phyloP scores from a whole-genome alignment of 352 stramenopile species.

The Phytophthora gonapodyides region DNA sequence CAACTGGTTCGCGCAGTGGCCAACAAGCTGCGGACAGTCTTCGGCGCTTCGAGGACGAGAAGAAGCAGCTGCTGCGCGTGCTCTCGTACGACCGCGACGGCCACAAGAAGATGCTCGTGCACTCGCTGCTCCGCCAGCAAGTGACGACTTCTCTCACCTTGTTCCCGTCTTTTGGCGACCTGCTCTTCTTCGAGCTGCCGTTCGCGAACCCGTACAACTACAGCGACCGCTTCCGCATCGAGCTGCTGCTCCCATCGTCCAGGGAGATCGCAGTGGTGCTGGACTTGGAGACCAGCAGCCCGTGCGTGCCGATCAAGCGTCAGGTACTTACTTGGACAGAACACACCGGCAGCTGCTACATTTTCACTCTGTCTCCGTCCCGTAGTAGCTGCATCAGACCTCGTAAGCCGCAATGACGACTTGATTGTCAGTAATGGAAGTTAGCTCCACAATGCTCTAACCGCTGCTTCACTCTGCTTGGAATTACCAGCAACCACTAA shows the following conservation, averaged over 20 bases:
- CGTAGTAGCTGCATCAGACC: too few species aligned
- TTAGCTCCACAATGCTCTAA: too few species aligned
- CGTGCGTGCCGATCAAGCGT: too few species aligned
- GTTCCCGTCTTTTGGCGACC: conserved; percentile 75
- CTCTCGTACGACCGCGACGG: conserved; percentile 93
- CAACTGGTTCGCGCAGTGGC: conserved; percentile 61
- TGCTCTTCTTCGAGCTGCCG: conserved; percentile 90
- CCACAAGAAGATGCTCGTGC: conserved; percentile 94
- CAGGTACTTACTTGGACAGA: too few species aligned
- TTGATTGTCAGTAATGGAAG: too few species aligned
- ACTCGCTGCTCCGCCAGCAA: conserved; percentile 87
- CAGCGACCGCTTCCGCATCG: conserved; percentile 91
- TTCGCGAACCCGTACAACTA: conserved; percentile 92
- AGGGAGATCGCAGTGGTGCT: conserved; percentile 41
- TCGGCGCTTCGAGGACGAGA: conserved; percentile 64
- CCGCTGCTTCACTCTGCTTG: too few species aligned
- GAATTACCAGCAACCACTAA: too few species aligned
- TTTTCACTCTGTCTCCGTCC: too few species aligned
- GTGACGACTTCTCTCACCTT: conserved; percentile 87
- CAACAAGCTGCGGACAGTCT: conserved; percentile 48
- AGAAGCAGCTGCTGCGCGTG: conserved; percentile 87
- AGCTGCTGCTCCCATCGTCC: conserved; percentile 55
- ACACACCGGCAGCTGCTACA: too few species aligned
- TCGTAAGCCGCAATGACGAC: too few species aligned
- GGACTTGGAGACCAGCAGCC: conserved; percentile 70